These are phyloP conservation scores for Populus tomentosa DNA, from an alignment of 441 rosid species.

Conservation along the genomic window DNA sequence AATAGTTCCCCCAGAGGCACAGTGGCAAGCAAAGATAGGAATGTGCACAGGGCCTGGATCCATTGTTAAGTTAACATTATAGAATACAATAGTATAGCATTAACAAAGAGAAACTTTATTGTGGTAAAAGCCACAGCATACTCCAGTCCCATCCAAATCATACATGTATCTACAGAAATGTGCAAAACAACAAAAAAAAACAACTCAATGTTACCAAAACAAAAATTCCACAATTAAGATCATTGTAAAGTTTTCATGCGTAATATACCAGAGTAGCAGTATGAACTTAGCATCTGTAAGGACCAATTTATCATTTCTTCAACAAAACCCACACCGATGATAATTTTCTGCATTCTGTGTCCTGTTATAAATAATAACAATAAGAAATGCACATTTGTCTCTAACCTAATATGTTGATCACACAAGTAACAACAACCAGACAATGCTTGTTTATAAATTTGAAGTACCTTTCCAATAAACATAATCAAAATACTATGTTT, in stretches of 20 bases:
- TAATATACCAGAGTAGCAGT: background rate
- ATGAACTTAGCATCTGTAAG: background rate
- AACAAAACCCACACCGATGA: background rate
- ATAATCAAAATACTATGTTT: background rate
- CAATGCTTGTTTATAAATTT: background rate
- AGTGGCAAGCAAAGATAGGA: constrained; percentile 73
- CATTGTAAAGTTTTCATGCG: background rate
- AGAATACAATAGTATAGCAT: constrained; percentile 1
- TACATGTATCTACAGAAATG: background rate
- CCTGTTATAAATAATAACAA: background rate
- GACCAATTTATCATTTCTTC: background rate
- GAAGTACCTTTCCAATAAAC: background rate
- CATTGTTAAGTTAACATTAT: background rate
- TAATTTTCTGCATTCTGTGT: background rate
- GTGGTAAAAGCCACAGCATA: background rate
- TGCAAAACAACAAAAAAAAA: background rate
- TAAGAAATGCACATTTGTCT: background rate
- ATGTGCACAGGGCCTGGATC: constrained; percentile 73
- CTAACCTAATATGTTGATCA: background rate
- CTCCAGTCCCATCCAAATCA: background rate
- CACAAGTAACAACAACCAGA: background rate
- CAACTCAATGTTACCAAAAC: background rate
- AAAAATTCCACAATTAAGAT: background rate
- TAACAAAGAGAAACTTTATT: background rate
- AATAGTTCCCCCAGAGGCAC: constrained; percentile 86